Percentiles rank a stretch among this genome's conserved stretches.
These are phyloP conservation scores for Paraconiothyrium sp. DNA, from an alignment of 2,329 filamentous ascomycete species.

Conservation along the genomic window DNA sequence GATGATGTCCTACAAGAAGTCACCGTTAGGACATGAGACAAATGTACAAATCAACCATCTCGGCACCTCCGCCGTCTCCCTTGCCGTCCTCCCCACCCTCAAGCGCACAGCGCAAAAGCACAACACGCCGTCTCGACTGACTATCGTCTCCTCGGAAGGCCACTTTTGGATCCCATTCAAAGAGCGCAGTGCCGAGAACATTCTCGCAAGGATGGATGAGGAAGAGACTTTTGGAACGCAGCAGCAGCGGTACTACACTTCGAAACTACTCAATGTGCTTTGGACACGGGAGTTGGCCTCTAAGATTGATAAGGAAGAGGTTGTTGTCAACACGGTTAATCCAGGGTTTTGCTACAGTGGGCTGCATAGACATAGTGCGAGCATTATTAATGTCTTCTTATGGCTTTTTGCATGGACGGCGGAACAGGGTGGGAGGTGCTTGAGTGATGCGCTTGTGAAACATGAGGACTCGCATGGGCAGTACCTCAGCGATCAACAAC, in stretches of 20 bases:
- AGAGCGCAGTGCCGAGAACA: conserved; percentile 23
- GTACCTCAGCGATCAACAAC: conserved; percentile 31
- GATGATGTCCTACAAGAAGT: conserved; percentile 48
- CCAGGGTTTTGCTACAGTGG: conserved; percentile 30
- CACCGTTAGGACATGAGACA: conserved; percentile 60
- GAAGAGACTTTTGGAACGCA: conserved; percentile 20
- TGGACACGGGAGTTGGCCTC: conserved; percentile 26
- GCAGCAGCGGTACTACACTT: conserved; percentile 28
- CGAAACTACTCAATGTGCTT: conserved; percentile 30
- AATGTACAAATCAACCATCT: conserved; percentile 34
- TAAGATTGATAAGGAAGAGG: conserved; percentile 14
- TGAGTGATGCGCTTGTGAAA: conserved; percentile 25
- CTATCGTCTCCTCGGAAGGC: conserved; percentile 55
- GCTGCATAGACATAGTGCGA: conserved; percentile 24
- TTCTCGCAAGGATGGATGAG: conserved; percentile 28
- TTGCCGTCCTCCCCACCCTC: conserved; percentile 54
- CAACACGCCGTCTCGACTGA: conserved; percentile 51
- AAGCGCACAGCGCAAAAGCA: conserved; percentile 42
- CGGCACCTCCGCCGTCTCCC: conserved; percentile 24
- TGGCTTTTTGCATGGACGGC: conserved; percentile 25
- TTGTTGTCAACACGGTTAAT: conserved; percentile 31
- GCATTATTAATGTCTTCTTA: conserved; percentile 21
- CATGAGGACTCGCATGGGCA: conserved; percentile 24
- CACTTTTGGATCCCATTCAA: conserved; percentile 33
- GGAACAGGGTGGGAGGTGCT: conserved; percentile 22